Evolutionary conservation across 345 rosid genomes (phyloP).

Genomic region (Moricandia arvensis): DNA sequence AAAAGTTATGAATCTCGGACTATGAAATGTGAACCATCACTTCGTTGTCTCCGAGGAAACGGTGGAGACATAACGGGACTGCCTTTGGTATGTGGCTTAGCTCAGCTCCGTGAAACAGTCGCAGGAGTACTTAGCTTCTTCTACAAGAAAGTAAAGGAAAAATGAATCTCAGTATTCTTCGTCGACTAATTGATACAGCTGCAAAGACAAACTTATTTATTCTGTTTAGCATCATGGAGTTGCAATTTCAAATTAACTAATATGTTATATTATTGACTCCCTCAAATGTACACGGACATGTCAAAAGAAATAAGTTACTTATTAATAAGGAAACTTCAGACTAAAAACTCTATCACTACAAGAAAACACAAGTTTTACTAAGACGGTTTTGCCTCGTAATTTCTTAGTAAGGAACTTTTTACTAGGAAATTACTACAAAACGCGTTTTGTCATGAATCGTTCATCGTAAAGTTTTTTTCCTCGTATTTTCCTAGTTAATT

Average conservation of each 20-base stretch:
- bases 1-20: slow-evolving; percentile 25
- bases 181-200: neutral
- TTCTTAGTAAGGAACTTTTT: too few relatives aligned
- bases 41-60: slow-evolving; percentile 51
- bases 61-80: slow-evolving; percentile 2
- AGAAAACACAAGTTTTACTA: too few relatives aligned
- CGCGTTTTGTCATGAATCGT: too few relatives aligned
- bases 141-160: slow-evolving; percentile 31
- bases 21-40: slow-evolving; percentile 46
- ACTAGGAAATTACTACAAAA: too few relatives aligned
- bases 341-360: too few relatives aligned
- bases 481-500: too few relatives aligned
- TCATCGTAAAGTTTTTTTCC: too few relatives aligned
- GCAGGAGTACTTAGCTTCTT: slow-evolving; percentile 54
- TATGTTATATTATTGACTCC: slow-evolving; percentile 39
- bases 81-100: slow-evolving; percentile 26
- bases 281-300: neutral
- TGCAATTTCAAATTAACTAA: neutral
- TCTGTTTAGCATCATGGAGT: neutral
- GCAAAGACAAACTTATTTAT: neutral
- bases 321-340: neutral
- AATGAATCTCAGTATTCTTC: neutral
- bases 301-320: neutral
- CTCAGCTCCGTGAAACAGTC: slow-evolving; percentile 44
- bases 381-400: too few relatives aligned